Conservation (phyloP, 1,139 yeast genomes). For the Blastobotrys indianensis region DNA sequence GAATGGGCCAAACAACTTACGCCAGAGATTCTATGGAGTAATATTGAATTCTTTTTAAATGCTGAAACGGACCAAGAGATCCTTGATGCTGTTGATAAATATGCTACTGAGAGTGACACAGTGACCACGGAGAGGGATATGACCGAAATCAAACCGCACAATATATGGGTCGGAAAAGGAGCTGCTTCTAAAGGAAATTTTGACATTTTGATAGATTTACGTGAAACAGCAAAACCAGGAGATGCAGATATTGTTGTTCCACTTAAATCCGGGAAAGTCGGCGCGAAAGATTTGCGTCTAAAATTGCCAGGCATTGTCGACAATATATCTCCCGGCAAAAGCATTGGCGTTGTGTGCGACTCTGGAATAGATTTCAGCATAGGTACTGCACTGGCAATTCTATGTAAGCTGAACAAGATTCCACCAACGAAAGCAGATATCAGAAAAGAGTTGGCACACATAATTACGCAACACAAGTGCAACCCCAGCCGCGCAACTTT, state of each 20-base stretch:
- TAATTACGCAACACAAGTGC: slow-evolving; percentile 44
- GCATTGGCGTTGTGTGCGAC: slow-evolving; percentile 50
- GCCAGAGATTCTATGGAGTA: slow-evolving; percentile 55
- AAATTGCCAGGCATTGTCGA: slow-evolving; percentile 39
- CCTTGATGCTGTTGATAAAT: slow-evolving; percentile 23
- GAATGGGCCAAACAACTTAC: slow-evolving; percentile 63
- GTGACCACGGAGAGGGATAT: background rate
- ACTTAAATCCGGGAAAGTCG: slow-evolving; percentile 51
- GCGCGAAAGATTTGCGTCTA: slow-evolving; percentile 51
- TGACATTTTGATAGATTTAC: slow-evolving; percentile 13
- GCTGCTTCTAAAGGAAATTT: background rate
- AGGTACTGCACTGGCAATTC: slow-evolving; percentile 50
- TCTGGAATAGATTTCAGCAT: slow-evolving; percentile 61
- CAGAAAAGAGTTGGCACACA: slow-evolving; percentile 49
- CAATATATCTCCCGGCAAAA: slow-evolving; percentile 13
- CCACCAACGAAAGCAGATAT: slow-evolving; percentile 38
- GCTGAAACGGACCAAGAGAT: slow-evolving; percentile 39
- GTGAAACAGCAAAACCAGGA: slow-evolving; percentile 12
- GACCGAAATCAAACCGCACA: slow-evolving; percentile 17
- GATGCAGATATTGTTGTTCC: slow-evolving; percentile 8
- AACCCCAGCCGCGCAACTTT: slow-evolving; percentile 77
- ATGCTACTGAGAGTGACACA: background rate
- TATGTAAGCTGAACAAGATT: slow-evolving; percentile 34
- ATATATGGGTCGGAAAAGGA: slow-evolving; percentile 18
- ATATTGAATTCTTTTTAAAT: slow-evolving; percentile 33